These are phyloP conservation scores for Metschnikowia corniflorae DNA, from an alignment of 805 yeast species.

Conservation along the genomic window DNA sequence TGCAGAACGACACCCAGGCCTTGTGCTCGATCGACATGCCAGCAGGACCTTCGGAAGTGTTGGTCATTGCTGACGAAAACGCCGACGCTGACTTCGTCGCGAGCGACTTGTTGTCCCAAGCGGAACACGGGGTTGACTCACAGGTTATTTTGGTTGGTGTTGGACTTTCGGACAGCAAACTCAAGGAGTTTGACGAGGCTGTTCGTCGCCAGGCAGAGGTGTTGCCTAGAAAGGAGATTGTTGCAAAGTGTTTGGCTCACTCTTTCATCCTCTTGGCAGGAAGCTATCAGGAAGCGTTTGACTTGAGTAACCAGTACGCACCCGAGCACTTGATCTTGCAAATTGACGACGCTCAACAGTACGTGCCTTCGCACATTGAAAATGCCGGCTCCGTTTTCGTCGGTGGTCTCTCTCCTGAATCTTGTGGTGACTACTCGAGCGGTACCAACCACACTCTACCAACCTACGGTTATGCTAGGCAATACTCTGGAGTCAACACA, in stretches of 20 bases:
- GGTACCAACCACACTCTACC: conserved; percentile 99
- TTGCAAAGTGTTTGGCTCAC: conserved; percentile 87
- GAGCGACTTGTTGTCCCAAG: conserved; percentile 93
- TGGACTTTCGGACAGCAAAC: conserved; percentile 54
- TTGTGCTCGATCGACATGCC: conserved; percentile 98
- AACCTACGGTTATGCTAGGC: conserved; percentile 96
- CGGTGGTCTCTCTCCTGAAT: conserved; percentile 94
- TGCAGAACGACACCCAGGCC: conserved; percentile 93
- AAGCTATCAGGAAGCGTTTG: conserved; percentile 74
- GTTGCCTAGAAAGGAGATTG: conserved; percentile 90
- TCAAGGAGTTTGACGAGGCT: conserved; percentile 73
- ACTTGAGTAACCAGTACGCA: conserved; percentile 86
- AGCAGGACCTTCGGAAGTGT: conserved; percentile 98
- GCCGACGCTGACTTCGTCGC: conserved; percentile 97
- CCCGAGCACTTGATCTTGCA: conserved; percentile 97
- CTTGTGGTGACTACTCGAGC: conserved; percentile 96
- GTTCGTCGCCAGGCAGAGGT: conserved; percentile 77
- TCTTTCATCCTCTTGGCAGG: conserved; percentile 75
- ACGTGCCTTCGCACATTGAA: conserved; percentile 66
- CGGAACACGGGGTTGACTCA: conserved; percentile 98
- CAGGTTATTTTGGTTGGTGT: conserved; percentile 93
- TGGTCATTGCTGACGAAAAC: conserved; percentile 84
- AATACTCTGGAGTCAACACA: conserved; percentile 96
- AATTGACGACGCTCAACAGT: conserved; percentile 70
- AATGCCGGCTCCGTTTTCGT: conserved; percentile 97